A percentile compares a stretch with the other conserved stretches of the same genome.
Conservation (phyloP, 1,284 basidiomycete species). For the Xerocomus amazonicus region DNA sequence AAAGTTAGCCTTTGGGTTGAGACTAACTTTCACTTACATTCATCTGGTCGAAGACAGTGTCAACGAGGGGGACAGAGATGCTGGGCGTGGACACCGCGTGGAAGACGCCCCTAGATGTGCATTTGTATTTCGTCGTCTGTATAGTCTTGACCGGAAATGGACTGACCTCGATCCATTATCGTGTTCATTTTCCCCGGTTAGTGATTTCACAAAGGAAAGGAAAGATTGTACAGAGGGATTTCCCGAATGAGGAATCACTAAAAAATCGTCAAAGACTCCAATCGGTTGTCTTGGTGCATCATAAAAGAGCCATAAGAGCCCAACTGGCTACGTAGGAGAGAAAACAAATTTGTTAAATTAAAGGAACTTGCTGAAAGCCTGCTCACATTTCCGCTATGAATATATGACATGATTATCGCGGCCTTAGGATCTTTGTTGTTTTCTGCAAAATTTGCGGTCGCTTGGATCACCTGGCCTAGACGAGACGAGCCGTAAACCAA, state of each 20-base stretch:
- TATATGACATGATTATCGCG: background rate
- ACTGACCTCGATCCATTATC: no score
- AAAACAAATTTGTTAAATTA: background rate
- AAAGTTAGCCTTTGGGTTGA: background rate
- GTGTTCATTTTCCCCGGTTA: background rate
- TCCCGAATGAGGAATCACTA: conserved; percentile 35
- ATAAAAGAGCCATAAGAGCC: conserved; percentile 47
- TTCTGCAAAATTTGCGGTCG: conserved; percentile 47
- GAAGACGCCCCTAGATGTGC: no score
- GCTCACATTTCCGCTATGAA: conserved; percentile 36
- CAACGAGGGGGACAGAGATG: no score
- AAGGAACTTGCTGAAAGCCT: background rate
- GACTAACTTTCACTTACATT: no score
- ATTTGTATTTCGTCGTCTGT: no score
- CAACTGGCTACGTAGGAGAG: conserved; percentile 29
- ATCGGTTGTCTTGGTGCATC: conserved; percentile 46
- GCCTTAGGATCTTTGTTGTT: conserved; percentile 11
- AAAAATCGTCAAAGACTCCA: conserved; percentile 47
- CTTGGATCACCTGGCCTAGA: conserved; percentile 24
- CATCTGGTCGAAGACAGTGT: no score
- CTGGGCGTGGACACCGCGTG: no score
- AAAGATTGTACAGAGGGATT: conserved; percentile 34
- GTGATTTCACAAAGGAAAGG: conserved; percentile 25
- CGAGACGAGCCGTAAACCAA: no score
- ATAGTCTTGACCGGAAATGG: no score